Base-by-base conservation (phyloP, 2,329 filamentous ascomycete genomes). In the Rhytidhysteron rufulum region DNA sequence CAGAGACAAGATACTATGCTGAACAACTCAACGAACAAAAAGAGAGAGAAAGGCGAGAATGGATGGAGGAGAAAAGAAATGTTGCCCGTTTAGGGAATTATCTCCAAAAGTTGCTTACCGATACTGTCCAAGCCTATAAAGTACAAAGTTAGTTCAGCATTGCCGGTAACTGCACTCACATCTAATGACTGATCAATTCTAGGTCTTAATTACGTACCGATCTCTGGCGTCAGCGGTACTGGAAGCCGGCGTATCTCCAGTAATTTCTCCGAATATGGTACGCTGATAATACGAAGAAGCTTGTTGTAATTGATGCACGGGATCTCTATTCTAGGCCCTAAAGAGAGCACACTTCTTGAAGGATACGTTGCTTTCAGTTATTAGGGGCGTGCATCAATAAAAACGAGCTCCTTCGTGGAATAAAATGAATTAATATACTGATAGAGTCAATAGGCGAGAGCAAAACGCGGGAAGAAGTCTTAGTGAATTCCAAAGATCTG, bases 401-500 rank as follows among this genome's bases (percentile, higher is more conserved):
- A n/a, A n/a, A n/a, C n/a, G n/a, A n/a, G n/a, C n/a, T n/a, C n/a
- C n/a, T n/a, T n/a, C n/a, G 24, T 27, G 24, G 24, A 27, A 27
- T 8, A 27, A 27, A 27, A 27, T 27, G 24, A 27, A 27, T 8
- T 8, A 27, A 27, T 8, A 27, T 13, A 27, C 24, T 27, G 13
- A 27, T 27, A 13, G 24, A 13, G 8, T 27, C 24, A 8, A 8
- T 27, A 27, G 24, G 24, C 13, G 24, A 27, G 24, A 27, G 13
- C 8, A 27, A 8, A 27, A 29, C 15, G 2, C 13, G 10, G 11
- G 35, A 22, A 4, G 21, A 43, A 3, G 31, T 46, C 3, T 17
- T 40, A 5, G 13, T 40, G 4, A 30, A 45, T 24, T 45, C 46
- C 1, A 34, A 37, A 4, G 4, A 24, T n/a, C 34, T 49, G 0